Evolutionary conservation across 306 rosid species (phyloP), one percentile per base, ranked within the genome.

Genomic region (Inga oerstediana): DNA sequence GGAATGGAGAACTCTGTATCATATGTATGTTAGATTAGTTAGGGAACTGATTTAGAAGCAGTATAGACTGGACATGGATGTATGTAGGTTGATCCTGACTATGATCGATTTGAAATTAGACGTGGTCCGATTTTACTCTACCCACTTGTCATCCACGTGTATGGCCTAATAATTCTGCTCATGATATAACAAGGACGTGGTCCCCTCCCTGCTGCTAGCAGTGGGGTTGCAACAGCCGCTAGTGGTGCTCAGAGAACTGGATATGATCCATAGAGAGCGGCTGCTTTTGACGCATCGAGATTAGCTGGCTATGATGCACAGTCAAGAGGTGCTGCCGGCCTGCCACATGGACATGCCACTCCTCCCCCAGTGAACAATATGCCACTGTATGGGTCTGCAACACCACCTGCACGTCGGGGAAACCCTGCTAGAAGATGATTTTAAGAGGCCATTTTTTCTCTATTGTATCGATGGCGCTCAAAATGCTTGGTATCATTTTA

Each of bases 351-450:
- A 82, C 97, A 87, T 64, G 82, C 76, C 27, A 59, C 82, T 2
- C 85, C 82, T 1, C 85, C 79, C 0, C 84, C 88, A 0, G 74
- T 74, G 58, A 89, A 80, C 88, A 92, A 88, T 46, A 88, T 80
- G 74, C 87, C 92, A 10, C 86, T 91, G 13, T 93, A 87, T 52
- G 91, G 91, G 19, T 89, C 98, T 37, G 73, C 92, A 51, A 91
- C 97, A 16, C 94, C 97, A 0, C 97, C 97, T 32, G 72, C 86
- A 8, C 93, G 84, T 17, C 66, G 91, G 51, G 91, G 87, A 83
- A 93, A 95, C 86, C 91, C 91, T 2, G 85, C 39, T 37, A 88
- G 95, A 86, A 87, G 94, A 90, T 89, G 94, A 95, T 30, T 75
- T 58, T 39, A 54, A 79, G 81, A 54, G 27, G 52, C 64, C 86